Percentiles rank a stretch among this genome's conserved stretches.
These are phyloP conservation scores for Effrenium voratum DNA, from an alignment of 73 alveolate genomes.

Conservation along the genomic window DNA sequence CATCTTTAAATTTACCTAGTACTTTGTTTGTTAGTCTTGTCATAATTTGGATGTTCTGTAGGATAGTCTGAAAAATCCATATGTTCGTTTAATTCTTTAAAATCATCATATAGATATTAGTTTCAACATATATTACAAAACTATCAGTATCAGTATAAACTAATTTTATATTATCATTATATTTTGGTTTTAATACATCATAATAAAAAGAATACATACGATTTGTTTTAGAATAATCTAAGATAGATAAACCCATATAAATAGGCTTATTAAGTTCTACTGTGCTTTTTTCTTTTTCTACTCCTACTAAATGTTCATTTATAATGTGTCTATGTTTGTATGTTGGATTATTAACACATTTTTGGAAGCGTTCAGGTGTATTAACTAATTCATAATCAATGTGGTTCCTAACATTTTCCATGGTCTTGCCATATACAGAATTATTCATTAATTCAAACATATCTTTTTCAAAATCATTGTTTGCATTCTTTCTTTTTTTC, in stretches of 20 bases:
- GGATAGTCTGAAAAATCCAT: constrained; percentile 41
- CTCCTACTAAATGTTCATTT: neutral
- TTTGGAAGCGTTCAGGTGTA: no score
- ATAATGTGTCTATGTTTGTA: neutral
- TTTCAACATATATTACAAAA: no score
- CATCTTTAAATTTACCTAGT: no score
- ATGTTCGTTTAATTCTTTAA: neutral
- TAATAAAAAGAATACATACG: neutral
- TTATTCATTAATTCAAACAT: neutral
- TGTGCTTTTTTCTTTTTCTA: neutral
- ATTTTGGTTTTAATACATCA: neutral
- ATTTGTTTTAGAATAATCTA: no score
- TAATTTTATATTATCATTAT: neutral
- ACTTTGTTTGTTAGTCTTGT: no score
- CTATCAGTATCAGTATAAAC: neutral
- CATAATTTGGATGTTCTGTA: neutral
- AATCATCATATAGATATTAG: neutral
- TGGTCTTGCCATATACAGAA: no score
- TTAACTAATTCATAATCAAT: no score
- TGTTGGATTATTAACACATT: neutral
- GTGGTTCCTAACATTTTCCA: no score
- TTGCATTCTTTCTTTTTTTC: no score
- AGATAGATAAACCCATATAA: no score
- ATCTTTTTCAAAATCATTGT: no score
- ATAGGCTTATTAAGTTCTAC: no score